phyloP scores from a whole-genome alignment of 1,139 yeast genomes.

The Scheffersomyces insectosa region DNA sequence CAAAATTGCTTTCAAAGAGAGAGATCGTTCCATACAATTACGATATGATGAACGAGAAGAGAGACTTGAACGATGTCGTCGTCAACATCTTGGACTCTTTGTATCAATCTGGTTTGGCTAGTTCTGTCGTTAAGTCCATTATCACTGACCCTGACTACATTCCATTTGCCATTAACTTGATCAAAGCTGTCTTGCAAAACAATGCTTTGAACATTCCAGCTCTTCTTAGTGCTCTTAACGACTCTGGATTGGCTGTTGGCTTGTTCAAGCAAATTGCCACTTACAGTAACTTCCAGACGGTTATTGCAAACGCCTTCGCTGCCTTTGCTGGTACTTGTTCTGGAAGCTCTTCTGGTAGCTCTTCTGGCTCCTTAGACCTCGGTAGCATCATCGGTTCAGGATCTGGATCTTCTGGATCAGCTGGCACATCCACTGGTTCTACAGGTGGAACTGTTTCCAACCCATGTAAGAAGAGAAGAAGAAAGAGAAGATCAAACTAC shows the following conservation, averaged over 20 bases:
- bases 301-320: slow-evolving; percentile 42
- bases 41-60: slow-evolving; percentile 9
- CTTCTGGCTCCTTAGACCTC: slow-evolving; percentile 10
- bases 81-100: slow-evolving; percentile 43
- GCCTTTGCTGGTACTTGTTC: slow-evolving; percentile 44
- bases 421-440: slow-evolving; percentile 10
- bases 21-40: slow-evolving; percentile 8
- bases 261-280: slow-evolving; percentile 38
- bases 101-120: slow-evolving; percentile 44
- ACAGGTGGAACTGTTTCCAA: slow-evolving; percentile 11
- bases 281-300: slow-evolving; percentile 36
- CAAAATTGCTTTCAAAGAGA: slow-evolving; percentile 18
- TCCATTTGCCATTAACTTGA: slow-evolving; percentile 39
- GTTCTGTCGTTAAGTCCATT: slow-evolving; percentile 41
- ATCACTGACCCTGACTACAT: slow-evolving; percentile 40
- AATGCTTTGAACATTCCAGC: slow-evolving; percentile 31
- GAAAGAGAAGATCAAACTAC: slow-evolving; percentile 36
- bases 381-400: slow-evolving; percentile 5
- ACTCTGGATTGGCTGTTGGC: slow-evolving; percentile 38
- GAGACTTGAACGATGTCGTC: slow-evolving; percentile 33
- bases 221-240: slow-evolving; percentile 33
- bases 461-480: slow-evolving; percentile 40
- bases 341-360: slow-evolving; percentile 7
- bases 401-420: slow-evolving; percentile 1
- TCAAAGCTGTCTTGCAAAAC: slow-evolving; percentile 29